These are phyloP conservation scores for Closterium sp. DNA, from an alignment of 139 green algal species.

Conservation along the genomic window DNA sequence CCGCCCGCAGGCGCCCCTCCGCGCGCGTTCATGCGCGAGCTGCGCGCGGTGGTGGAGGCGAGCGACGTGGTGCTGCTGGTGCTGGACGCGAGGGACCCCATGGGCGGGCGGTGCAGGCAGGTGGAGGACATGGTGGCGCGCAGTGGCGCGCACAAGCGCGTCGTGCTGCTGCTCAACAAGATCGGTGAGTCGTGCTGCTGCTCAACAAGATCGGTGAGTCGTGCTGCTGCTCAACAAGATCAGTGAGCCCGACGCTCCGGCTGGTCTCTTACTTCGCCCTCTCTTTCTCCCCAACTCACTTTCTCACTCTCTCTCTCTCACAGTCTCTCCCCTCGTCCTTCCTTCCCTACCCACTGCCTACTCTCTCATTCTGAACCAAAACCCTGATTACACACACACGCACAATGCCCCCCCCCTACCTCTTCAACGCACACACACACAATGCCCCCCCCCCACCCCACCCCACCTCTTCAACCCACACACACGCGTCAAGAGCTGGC, in stretches of 20 bases:
- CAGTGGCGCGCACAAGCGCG: conserved; percentile 77
- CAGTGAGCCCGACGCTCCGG: too few species aligned
- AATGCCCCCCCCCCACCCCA: too few species aligned
- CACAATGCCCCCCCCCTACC: too few species aligned
- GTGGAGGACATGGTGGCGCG: conserved; percentile 85
- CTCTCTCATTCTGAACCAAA: neutral
- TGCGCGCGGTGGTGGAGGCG: conserved; percentile 87
- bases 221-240: too few species aligned
- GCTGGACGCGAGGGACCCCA: conserved; percentile 91
- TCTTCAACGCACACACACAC: neutral
- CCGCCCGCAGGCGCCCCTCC: conserved; percentile 65
- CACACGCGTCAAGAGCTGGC: too few species aligned
- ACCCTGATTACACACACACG: neutral
- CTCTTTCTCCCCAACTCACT: neutral
- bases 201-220: conserved; percentile 70
- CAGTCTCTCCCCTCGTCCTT: neutral
- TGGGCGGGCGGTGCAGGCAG: conserved; percentile 84
- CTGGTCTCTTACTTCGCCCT: neutral
- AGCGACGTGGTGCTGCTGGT: conserved; percentile 88
- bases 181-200: conserved; percentile 81
- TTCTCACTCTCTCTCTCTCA: neutral
- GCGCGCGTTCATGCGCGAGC: conserved; percentile 92
- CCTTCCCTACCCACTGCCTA: neutral
- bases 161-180: conserved; percentile 98
- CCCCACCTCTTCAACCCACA: too few species aligned